Conservation (phyloP, 306 rosid genomes). For the Trifolium pratense region DNA sequence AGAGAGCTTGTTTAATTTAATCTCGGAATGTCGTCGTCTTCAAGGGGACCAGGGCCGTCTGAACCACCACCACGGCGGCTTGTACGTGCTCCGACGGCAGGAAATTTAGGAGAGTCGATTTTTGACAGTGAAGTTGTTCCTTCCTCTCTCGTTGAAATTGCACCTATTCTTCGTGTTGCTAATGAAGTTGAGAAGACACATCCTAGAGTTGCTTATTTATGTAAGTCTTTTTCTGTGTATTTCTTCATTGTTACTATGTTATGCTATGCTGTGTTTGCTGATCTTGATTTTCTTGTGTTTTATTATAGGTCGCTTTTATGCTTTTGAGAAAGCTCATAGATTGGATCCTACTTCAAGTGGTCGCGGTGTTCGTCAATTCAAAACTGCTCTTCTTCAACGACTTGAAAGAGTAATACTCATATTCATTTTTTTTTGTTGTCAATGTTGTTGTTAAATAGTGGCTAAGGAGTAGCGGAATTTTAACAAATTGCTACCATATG, state of each 20-base stretch:
- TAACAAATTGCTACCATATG: too few relatives aligned
- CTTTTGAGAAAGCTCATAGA: slow-evolving; percentile 97
- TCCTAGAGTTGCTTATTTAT: slow-evolving; percentile 96
- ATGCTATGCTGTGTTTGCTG: not conserved
- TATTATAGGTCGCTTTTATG: slow-evolving; percentile 87
- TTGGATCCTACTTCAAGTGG: slow-evolving; percentile 98
- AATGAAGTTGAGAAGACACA: slow-evolving; percentile 91
- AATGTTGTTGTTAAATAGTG: too few relatives aligned
- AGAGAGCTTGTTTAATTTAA: not conserved
- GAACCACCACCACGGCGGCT: slow-evolving; percentile 75
- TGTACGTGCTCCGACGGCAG: slow-evolving; percentile 85
- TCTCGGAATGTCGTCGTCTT: slow-evolving; percentile 62
- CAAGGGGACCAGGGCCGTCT: slow-evolving; percentile 62
- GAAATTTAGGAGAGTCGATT: slow-evolving; percentile 82
- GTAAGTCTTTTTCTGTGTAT: slow-evolving; percentile 52
- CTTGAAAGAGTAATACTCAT: slow-evolving; percentile 44
- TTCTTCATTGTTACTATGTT: not conserved
- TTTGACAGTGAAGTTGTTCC: slow-evolving; percentile 96
- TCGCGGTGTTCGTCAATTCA: slow-evolving; percentile 98
- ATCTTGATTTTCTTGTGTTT: slow-evolving; percentile 14
- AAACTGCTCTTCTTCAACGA: slow-evolving; percentile 95
- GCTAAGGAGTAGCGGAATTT: too few relatives aligned
- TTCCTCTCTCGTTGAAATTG: slow-evolving; percentile 85
- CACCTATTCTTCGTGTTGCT: slow-evolving; percentile 96
- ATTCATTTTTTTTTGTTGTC: too few relatives aligned